phyloP scores from a whole-genome alignment of 768 basidiomycete genomes.

The Mycena crocata region DNA sequence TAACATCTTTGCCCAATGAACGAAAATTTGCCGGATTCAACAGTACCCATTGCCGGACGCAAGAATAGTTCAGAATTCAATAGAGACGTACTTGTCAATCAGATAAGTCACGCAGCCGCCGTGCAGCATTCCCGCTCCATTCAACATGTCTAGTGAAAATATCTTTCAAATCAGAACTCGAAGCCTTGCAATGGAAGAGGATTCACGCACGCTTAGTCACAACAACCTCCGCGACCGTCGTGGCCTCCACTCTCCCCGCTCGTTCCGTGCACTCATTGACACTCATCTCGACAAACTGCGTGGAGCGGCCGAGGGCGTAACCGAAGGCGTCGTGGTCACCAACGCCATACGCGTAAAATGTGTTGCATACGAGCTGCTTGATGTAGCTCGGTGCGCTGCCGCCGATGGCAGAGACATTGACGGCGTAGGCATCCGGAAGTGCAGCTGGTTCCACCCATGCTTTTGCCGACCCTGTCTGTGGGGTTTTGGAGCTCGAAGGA shows the following conservation, averaged over 20 bases:
- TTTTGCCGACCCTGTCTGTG: background rate
- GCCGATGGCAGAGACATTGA: slow-evolving; percentile 65
- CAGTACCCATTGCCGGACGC: background rate
- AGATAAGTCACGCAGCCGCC: slow-evolving; percentile 82
- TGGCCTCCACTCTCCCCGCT: slow-evolving; percentile 67
- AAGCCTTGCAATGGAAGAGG: background rate
- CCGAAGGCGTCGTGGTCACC: slow-evolving; percentile 73
- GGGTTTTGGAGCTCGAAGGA: too few relatives aligned
- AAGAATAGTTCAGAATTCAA: background rate
- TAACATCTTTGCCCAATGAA: too few relatives aligned
- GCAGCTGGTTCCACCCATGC: slow-evolving; percentile 75
- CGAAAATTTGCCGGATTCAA: background rate
- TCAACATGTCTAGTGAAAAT: slow-evolving; percentile 68
- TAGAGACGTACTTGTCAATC: slow-evolving; percentile 69
- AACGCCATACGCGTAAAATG: slow-evolving; percentile 77
- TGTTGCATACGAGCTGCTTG: slow-evolving; percentile 77
- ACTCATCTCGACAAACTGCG: slow-evolving; percentile 71
- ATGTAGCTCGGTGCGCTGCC: slow-evolving; percentile 73
- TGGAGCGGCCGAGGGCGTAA: slow-evolving; percentile 66
- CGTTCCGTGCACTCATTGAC: slow-evolving; percentile 58
- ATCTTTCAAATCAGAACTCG: slow-evolving; percentile 1
- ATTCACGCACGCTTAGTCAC: slow-evolving; percentile 68
- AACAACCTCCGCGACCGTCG: slow-evolving; percentile 69
- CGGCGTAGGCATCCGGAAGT: slow-evolving; percentile 70
- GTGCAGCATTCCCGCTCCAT: slow-evolving; percentile 81